A percentile compares a stretch with the other conserved stretches of the same genome.
Conservation (phyloP, 306 rosid species). For the Arachis stenosperma region DNA sequence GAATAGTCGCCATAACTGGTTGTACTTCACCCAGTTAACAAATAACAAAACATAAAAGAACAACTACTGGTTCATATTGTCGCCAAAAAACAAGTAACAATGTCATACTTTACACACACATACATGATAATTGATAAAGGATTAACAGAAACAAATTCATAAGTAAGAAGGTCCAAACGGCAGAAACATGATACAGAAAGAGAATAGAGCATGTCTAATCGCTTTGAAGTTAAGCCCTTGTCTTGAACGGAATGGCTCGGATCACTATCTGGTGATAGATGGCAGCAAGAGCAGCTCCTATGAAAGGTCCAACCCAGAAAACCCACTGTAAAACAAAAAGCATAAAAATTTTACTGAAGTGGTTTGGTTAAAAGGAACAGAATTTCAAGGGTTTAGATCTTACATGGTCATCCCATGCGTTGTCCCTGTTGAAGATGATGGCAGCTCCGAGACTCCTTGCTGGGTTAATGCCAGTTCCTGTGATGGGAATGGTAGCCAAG, state of each 20-base stretch:
- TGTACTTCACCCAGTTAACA: no score
- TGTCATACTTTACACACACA: conserved; percentile 48
- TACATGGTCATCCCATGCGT: conserved; percentile 84
- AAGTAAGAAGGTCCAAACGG: conserved; percentile 12
- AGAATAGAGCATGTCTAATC: neutral
- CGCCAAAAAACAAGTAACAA: conserved; percentile 14
- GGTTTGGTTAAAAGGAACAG: neutral
- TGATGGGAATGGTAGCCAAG: conserved; percentile 93
- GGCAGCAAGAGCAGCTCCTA: conserved; percentile 95
- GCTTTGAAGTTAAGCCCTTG: conserved; percentile 47
- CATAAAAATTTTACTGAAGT: neutral
- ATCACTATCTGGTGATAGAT: conserved; percentile 78
- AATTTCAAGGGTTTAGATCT: neutral
- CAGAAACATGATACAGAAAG: conserved; percentile 4
- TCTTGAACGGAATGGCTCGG: conserved; percentile 90
- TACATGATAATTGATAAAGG: neutral
- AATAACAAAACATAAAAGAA: neutral
- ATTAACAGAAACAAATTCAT: conserved; percentile 35
- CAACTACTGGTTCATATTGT: conserved; percentile 4
- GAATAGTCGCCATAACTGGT: no score
- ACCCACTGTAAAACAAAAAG: conserved; percentile 63
- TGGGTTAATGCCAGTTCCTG: conserved; percentile 92
- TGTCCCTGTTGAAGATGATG: conserved; percentile 68
- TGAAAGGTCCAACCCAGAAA: conserved; percentile 97
- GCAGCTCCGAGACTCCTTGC: conserved; percentile 98